Conservation (phyloP, 495 filamentous ascomycete genomes). For the Aspergillus bertholletiae region DNA sequence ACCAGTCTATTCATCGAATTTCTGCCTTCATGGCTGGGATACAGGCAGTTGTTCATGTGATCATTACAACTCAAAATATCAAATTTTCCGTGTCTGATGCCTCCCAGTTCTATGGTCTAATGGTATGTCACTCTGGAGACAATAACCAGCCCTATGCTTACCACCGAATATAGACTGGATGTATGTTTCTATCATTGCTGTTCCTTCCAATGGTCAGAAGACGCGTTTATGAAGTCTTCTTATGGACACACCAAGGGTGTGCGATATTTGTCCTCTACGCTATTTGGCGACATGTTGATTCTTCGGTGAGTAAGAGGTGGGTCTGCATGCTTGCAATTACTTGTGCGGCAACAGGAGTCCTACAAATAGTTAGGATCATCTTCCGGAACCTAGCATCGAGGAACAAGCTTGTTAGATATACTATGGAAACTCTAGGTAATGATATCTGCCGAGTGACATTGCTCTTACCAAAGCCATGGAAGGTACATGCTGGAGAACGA, state of each 20-base stretch:
- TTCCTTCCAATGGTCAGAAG: slow-evolving; percentile 15
- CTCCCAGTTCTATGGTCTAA: slow-evolving; percentile 12
- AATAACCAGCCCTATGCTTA: no score
- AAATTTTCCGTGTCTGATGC: slow-evolving; percentile 3
- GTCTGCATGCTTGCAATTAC: slow-evolving; percentile 1
- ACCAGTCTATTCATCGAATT: slow-evolving; percentile 18
- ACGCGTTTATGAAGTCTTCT: slow-evolving; percentile 20
- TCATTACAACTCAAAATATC: slow-evolving; percentile 5
- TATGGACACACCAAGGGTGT: slow-evolving; percentile 17
- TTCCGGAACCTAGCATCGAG: slow-evolving; percentile 14
- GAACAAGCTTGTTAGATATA: slow-evolving; percentile 4
- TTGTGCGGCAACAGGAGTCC: no score
- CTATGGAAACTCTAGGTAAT: not conserved
- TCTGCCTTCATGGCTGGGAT: slow-evolving; percentile 18
- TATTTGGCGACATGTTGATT: slow-evolving; percentile 10
- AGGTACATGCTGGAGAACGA: slow-evolving; percentile 22
- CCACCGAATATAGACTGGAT: slow-evolving; percentile 6
- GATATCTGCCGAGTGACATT: slow-evolving; percentile 13
- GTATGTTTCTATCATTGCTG: slow-evolving; percentile 14
- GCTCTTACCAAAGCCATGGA: slow-evolving; percentile 24
- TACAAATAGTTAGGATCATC: slow-evolving; percentile 10
- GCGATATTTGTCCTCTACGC: slow-evolving; percentile 7
- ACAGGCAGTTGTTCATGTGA: slow-evolving; percentile 12
- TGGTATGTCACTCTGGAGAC: slow-evolving; percentile 11
- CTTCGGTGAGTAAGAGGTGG: not conserved